Conservation (phyloP, 345 rosid species). For the Rhodamnia rubescens region DNA sequence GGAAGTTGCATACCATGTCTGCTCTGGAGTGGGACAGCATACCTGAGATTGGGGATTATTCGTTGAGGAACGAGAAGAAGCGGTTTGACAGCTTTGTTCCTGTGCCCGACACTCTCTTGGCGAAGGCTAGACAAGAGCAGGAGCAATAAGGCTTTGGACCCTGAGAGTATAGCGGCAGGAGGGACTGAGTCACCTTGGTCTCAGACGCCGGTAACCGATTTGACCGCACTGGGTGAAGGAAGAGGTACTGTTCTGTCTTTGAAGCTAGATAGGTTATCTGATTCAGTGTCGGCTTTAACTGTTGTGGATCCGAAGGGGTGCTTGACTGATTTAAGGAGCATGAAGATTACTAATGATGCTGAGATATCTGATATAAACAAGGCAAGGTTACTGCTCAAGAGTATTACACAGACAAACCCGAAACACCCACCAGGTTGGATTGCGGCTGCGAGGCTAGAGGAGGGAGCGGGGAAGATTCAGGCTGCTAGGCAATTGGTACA, state of each 20-base stretch:
- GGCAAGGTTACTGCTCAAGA: slow-evolving; percentile 81
- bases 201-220: slow-evolving; percentile 79
- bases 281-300: slow-evolving; percentile 76
- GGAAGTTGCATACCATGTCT: slow-evolving; percentile 60
- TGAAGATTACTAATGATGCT: slow-evolving; percentile 93
- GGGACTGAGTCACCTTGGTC: slow-evolving; percentile 87
- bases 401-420: slow-evolving; percentile 75
- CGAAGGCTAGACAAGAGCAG: slow-evolving; percentile 89
- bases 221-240: slow-evolving; percentile 92
- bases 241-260: slow-evolving; percentile 87
- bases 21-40: slow-evolving; percentile 82
- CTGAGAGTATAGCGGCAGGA: slow-evolving; percentile 66
- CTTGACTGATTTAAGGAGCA: slow-evolving; percentile 81
- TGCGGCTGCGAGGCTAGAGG: slow-evolving; percentile 72
- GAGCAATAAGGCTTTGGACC: slow-evolving; percentile 96
- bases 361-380: slow-evolving; percentile 87
- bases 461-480: slow-evolving; percentile 83
- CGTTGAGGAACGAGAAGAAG: slow-evolving; percentile 75
- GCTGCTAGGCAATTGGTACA: slow-evolving; percentile 71
- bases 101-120: slow-evolving; percentile 73
- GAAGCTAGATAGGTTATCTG: slow-evolving; percentile 81
- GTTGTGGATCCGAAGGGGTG: slow-evolving; percentile 93
- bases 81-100: slow-evolving; percentile 92
- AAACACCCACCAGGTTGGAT: slow-evolving; percentile 91
- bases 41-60: slow-evolving; percentile 86